Conservation (phyloP, 345 rosid genomes). For the Dovyalis caffra region DNA sequence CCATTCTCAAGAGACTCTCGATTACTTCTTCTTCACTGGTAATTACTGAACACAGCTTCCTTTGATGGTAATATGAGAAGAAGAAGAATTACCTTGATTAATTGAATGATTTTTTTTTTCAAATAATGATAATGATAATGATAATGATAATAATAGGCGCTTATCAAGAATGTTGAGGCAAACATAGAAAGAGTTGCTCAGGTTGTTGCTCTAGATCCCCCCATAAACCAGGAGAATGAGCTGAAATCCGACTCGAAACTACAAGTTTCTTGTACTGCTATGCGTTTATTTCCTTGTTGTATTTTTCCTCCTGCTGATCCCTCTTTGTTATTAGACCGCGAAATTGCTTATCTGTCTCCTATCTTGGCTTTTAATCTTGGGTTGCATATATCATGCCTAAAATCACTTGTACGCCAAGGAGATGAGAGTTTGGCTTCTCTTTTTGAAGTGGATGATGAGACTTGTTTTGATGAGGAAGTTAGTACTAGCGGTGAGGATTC, state of each 20-base stretch:
- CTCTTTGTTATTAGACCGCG: slow-evolving; percentile 32
- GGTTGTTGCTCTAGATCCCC: slow-evolving; percentile 82
- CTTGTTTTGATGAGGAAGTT: slow-evolving; percentile 13
- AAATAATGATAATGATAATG: neutral
- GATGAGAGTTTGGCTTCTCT: slow-evolving; percentile 50
- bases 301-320: slow-evolving; percentile 31
- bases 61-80: neutral
- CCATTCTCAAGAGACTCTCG: slow-evolving; percentile 62
- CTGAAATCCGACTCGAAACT: slow-evolving; percentile 9
- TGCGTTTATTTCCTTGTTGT: slow-evolving; percentile 62
- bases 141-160: slow-evolving; percentile 40
- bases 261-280: slow-evolving; percentile 27
- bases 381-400: slow-evolving; percentile 70
- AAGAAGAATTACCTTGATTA: neutral
- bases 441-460: slow-evolving; percentile 48
- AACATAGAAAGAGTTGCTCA: slow-evolving; percentile 54
- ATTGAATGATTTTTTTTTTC: neutral
- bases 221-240: slow-evolving; percentile 28
- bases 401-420: slow-evolving; percentile 59
- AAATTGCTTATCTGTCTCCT: slow-evolving; percentile 81
- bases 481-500: slow-evolving; percentile 20
- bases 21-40: slow-evolving; percentile 81
- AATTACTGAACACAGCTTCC: neutral
- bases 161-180: slow-evolving; percentile 54
- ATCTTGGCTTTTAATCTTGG: slow-evolving; percentile 79